phyloP scores from a whole-genome alignment of 139 green algal species.

The Picochlorum sp. region DNA sequence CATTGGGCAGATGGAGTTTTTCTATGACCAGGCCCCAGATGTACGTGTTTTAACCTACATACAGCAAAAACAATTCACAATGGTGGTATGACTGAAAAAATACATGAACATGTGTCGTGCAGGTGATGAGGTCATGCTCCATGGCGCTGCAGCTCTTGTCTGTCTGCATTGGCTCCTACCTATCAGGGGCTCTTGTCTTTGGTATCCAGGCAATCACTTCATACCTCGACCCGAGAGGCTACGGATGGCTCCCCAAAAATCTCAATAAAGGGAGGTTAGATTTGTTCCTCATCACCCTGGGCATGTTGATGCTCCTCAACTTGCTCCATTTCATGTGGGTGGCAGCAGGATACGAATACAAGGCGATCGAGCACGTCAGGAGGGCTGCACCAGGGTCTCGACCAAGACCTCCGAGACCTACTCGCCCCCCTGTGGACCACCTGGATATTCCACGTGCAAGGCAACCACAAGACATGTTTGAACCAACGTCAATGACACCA shows the following conservation, averaged over 20 bases:
- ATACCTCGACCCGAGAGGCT: not conserved
- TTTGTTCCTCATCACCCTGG: slow-evolving; percentile 66
- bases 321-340: slow-evolving; percentile 55
- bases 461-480: slow-evolving; percentile 13
- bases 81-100: no score
- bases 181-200: slow-evolving; percentile 57
- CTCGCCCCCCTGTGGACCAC: not conserved
- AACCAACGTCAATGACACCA: slow-evolving; percentile 9
- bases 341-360: slow-evolving; percentile 70
- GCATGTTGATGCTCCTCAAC: slow-evolving; percentile 52
- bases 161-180: slow-evolving; percentile 73
- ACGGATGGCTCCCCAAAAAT: slow-evolving; percentile 46
- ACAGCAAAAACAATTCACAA: no score
- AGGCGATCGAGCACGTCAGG: slow-evolving; percentile 57
- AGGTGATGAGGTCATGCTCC: slow-evolving; percentile 78
- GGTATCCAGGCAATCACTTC: slow-evolving; percentile 21
- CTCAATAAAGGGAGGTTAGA: slow-evolving; percentile 71
- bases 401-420: not conserved
- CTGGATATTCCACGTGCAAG: not conserved
- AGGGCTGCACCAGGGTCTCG: slow-evolving; percentile 10
- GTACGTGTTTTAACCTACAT: not conserved
- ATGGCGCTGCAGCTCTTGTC: slow-evolving; percentile 79
- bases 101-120: no score
- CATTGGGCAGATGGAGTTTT: slow-evolving; percentile 92
- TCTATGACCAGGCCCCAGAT: slow-evolving; percentile 89